Conservation (phyloP, 1,284 basidiomycete species). For the Rhodotorula mucilaginosa region DNA sequence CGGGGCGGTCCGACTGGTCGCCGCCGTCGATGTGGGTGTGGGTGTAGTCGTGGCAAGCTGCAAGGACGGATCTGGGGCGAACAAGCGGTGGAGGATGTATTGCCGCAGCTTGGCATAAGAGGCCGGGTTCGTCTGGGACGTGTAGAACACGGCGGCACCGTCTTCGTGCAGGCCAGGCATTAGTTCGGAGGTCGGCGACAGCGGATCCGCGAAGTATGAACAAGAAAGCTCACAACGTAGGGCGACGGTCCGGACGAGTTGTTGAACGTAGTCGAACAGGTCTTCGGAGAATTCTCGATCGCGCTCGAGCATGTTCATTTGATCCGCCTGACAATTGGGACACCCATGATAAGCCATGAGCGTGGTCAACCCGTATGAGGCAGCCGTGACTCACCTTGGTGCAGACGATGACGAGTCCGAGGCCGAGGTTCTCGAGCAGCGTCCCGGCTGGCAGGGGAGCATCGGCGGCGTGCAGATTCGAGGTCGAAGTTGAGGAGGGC, state of each 20-base stretch:
- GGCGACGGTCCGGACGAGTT: constrained; percentile 85
- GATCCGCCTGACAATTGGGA: constrained; percentile 42
- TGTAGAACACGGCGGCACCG: constrained; percentile 89
- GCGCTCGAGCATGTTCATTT: constrained; percentile 48
- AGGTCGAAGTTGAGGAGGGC: constrained; percentile 52
- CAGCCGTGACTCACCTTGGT: constrained; percentile 71
- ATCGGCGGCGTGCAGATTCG: constrained; percentile 54
- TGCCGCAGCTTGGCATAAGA: constrained; percentile 78
- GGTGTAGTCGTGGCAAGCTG: not conserved
- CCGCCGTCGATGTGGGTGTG: constrained; percentile 44
- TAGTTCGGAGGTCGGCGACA: too few relatives aligned
- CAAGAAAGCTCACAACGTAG: constrained; percentile 69
- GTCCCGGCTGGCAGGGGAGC: constrained; percentile 69
- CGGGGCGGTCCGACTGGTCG: not conserved
- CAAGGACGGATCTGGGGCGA: constrained; percentile 54
- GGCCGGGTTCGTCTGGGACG: constrained; percentile 70
- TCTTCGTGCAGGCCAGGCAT: constrained; percentile 55
- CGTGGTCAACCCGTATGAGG: constrained; percentile 51
- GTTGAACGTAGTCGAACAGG: constrained; percentile 90
- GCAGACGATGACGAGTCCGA: constrained; percentile 85
- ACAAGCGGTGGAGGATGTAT: constrained; percentile 81
- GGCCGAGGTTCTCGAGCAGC: constrained; percentile 61
- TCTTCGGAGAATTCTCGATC: constrained; percentile 66
- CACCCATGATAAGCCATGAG: too few relatives aligned
- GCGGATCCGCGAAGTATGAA: not conserved